Evolutionary conservation across 208 protist species (phyloP), one percentile per base, ranked within the genome.

Genomic region (Leishmania braziliensis): DNA sequence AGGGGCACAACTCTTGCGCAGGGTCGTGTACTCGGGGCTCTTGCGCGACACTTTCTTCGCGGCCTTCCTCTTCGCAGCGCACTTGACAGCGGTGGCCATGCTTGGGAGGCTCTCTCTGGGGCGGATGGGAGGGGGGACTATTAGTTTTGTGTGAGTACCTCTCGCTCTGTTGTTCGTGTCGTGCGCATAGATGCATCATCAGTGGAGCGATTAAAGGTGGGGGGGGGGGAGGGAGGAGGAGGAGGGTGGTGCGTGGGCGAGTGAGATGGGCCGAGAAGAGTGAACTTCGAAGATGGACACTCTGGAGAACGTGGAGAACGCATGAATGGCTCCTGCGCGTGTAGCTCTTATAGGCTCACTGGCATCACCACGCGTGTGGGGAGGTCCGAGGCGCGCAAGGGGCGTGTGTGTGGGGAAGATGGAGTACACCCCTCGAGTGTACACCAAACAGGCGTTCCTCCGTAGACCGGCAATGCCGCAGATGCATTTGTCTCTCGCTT

Each of bases 31-130:
- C 86, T 88, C 91, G 70, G 83, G 77, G 83, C 83, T 89, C 88
- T 86, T 91, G 87, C 88, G 88, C 72, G 83, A 87, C 68, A 93
- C 86, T 87, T 93, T 93, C 86, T 91, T 91, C 75, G 83, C 78
- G 63, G 86, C 56, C 80, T 75, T 78, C 65, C 50, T 78, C 66
- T 85, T 85, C 51, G 82, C 77, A 51, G 69, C 56, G 56, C 51
- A 87, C 91, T 90, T 91, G 29, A 29, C 50, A 50, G 71, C n/a
- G 71, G 50, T 29, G 71, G 50, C 71, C 71, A 75, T 75, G 51
- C n/a, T 60, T 60, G 71, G 16, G n/a, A 46, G 18, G 36, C 29
- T 36, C 50, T 36, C 50, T 12, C 3, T 60, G 71, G 33, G 71
- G 29, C 12, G 2, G 71, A 9, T 0, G 43, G 50, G 43, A 50